Evolutionary conservation across 202 grass and related monocot species (phyloP), one percentile per base, ranked within the genome.

Genomic region (Eragrostis tef): DNA sequence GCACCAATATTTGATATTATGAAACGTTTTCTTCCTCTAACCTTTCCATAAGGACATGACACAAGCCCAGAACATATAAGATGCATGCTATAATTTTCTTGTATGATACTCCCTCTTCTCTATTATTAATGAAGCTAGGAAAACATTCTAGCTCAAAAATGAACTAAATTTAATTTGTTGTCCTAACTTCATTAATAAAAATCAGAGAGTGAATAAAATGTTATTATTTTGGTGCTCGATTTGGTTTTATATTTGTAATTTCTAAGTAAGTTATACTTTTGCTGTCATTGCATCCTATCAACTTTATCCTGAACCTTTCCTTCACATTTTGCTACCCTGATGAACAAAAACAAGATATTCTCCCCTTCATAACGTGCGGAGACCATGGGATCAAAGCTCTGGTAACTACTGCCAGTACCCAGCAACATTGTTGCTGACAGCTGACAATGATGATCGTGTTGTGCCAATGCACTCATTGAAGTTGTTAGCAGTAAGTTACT

Each of bases 401-500:
- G 72, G 71, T 66, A 31, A 63, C 39, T 14, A 81, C 75, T 87
- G 52, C 65, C 90, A 93, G 64, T 93, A 93, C 77, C 90, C 94
- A 62, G 79, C 94, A 70, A 93, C 82, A 56, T 91, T 98, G 92
- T 50, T 98, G 46, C 84, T 98, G 79, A 98, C 92, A 60, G 94
- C 90, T 82, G 92, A 94, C 81, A 92, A 98, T 58, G 94, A 98
- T 71, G 94, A 98, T 53, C 94, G 90, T 67, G 94, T 98, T 60
- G 94, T 98, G 44, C 94, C 94, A 54, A 86, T 98, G 79, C 94
- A 98, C 77, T 98, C 94, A 51, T 79, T 98, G 88, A 98, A 98
- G 83, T 74, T 94, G 48, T 84, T 98, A 79, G 92, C 94, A 29
- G 94, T 98, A 89, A 98, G 94, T 82, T 59, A 25, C 22, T 74